A percentile compares a stretch with the other conserved stretches of the same genome.
Evolutionary conservation across 2,329 filamentous ascomycete species (phyloP).

Genomic region (Chaetomiaceae sp.): DNA sequence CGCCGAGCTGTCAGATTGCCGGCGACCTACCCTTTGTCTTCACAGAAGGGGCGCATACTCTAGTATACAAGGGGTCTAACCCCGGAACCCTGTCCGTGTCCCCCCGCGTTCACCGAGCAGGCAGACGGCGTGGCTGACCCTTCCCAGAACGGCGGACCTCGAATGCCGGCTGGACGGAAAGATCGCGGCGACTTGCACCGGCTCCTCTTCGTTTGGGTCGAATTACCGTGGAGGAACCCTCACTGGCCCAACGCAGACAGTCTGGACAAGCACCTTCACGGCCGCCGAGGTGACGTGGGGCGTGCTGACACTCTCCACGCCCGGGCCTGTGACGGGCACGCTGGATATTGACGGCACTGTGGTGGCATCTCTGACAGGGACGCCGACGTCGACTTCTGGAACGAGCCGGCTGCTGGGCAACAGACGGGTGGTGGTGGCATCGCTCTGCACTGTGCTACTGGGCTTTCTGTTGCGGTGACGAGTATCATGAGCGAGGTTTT

Average conservation of each 20-base stretch:
- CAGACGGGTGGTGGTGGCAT: background rate
- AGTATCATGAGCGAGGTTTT: background rate
- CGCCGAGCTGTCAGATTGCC: constrained; percentile 41
- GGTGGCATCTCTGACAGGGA: constrained; percentile 9
- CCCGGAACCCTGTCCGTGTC: constrained; percentile 40
- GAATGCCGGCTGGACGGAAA: constrained; percentile 40
- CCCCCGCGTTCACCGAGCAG: background rate
- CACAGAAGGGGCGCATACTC: constrained; percentile 42
- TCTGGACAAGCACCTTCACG: constrained; percentile 43
- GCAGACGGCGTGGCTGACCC: background rate
- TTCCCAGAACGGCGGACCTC: constrained; percentile 41
- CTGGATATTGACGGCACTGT: constrained; percentile 22
- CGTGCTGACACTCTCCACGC: constrained; percentile 39
- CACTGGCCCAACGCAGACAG: constrained; percentile 41
- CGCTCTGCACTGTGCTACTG: background rate
- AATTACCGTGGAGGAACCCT: constrained; percentile 37
- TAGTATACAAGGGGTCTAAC: constrained; percentile 41
- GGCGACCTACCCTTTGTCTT: constrained; percentile 46
- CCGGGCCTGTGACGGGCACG: constrained; percentile 32
- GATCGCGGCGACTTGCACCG: constrained; percentile 45
- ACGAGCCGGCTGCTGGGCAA: background rate
- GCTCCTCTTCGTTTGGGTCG: constrained; percentile 43
- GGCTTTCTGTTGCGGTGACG: constrained; percentile 1
- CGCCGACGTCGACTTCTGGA: constrained; percentile 2
- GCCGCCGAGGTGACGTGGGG: constrained; percentile 43